Conservation (phyloP, 106 monocot species). For the Narthecium ossifragum region DNA sequence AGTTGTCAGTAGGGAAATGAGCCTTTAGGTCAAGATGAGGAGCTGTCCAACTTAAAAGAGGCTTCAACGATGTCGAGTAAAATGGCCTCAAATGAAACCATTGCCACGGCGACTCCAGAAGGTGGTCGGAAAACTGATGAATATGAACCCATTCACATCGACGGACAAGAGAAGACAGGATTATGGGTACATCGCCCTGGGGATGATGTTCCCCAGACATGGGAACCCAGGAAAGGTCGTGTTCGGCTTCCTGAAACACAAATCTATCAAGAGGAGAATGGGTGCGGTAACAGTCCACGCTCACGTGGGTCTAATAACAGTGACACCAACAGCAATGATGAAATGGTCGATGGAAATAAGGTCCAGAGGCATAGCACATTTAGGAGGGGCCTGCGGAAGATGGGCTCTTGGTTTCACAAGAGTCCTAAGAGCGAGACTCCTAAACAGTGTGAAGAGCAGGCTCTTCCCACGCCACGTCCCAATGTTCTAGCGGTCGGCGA, state of each 20-base stretch:
- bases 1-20: too few species aligned
- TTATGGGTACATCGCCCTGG: slow-evolving; percentile 59
- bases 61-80: background rate
- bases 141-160: slow-evolving; percentile 44
- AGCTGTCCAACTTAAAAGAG: slow-evolving; percentile 4
- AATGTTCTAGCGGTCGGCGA: slow-evolving; percentile 21
- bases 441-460: background rate
- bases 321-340: slow-evolving; percentile 10
- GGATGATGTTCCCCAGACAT: slow-evolving; percentile 20
- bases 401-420: slow-evolving; percentile 33
- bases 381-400: slow-evolving; percentile 23
- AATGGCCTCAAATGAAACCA: slow-evolving; percentile 1
- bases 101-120: background rate
- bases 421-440: slow-evolving; percentile 21
- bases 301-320: background rate
- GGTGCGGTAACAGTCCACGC: slow-evolving; percentile 9
- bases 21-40: too few species aligned
- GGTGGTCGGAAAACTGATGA: slow-evolving; percentile 25
- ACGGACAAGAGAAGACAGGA: slow-evolving; percentile 39
- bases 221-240: slow-evolving; percentile 45
- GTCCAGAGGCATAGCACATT: slow-evolving; percentile 14
- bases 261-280: slow-evolving; percentile 13
- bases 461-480: slow-evolving; percentile 15
- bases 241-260: slow-evolving; percentile 11
- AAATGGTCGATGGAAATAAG: slow-evolving; percentile 10